These are phyloP conservation scores for Heterobasidion parviporum DNA, from an alignment of 1,284 basidiomycete species.

Conservation along the genomic window DNA sequence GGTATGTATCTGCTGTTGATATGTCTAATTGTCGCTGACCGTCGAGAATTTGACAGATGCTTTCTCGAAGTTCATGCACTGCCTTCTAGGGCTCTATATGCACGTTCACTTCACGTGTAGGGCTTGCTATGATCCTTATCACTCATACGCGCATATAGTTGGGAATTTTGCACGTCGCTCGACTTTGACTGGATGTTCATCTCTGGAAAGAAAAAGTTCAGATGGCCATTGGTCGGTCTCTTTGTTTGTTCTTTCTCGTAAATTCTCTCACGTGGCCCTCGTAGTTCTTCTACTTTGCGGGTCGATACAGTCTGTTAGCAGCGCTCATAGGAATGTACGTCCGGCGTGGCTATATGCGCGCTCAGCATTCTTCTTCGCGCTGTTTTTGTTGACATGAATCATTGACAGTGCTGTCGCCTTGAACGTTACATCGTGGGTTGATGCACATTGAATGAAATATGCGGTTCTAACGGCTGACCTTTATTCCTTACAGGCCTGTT, in stretches of 20 bases:
- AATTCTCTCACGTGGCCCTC: not conserved
- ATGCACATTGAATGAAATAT: not conserved
- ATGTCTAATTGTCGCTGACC: not conserved
- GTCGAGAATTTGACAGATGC: conserved; percentile 28
- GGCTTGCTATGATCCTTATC: no score
- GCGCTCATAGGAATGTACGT: conserved; percentile 66
- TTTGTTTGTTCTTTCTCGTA: no score
- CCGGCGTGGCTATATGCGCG: not conserved
- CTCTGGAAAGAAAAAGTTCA: conserved; percentile 48
- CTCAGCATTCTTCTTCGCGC: not conserved
- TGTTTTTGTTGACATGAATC: not conserved
- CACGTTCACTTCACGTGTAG: conserved; percentile 20
- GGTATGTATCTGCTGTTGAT: conserved; percentile 25
- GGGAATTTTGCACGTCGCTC: conserved; percentile 47
- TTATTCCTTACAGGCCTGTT: conserved; percentile 32
- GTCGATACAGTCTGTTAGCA: conserved; percentile 60
- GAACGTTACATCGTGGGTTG: not conserved
- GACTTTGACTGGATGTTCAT: conserved; percentile 63
- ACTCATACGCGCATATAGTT: conserved; percentile 12
- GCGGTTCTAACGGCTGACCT: not conserved
- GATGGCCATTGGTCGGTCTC: conserved; percentile 27
- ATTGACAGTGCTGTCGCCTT: not conserved
- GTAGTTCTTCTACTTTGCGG: conserved; percentile 68
- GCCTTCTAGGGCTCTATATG: conserved; percentile 62
- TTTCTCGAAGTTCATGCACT: conserved; percentile 61